Evolutionary conservation across 2,329 filamentous ascomycete species (phyloP).

Genomic region (Alternaria rosae): DNA sequence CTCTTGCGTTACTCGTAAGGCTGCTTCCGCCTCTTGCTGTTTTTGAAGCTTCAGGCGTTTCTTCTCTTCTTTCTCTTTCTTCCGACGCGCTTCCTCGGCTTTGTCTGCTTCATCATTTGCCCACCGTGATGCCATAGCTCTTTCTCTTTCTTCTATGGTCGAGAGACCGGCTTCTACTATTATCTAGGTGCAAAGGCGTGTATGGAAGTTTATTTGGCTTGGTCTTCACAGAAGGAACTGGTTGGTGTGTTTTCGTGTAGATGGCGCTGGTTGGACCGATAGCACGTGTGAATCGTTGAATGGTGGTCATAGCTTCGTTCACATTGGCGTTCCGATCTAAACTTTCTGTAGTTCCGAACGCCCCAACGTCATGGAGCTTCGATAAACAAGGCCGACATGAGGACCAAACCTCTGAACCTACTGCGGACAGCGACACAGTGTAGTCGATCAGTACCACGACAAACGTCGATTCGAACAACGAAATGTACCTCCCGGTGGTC

Average conservation of each 20-base stretch:
- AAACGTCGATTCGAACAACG: slow-evolving; percentile 8
- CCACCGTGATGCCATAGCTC: slow-evolving; percentile 77
- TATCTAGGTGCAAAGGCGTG: not conserved
- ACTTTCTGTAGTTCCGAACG: slow-evolving; percentile 33
- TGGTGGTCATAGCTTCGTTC: slow-evolving; percentile 46
- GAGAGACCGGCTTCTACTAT: not conserved
- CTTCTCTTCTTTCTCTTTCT: slow-evolving; percentile 87
- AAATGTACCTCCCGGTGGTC: slow-evolving; percentile 50
- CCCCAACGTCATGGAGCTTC: slow-evolving; percentile 44
- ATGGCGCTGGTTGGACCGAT: not conserved
- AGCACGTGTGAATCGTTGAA: slow-evolving; percentile 6
- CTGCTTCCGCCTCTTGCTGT: slow-evolving; percentile 70
- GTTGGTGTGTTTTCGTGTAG: not conserved
- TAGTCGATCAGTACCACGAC: slow-evolving; percentile 16
- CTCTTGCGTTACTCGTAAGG: slow-evolving; percentile 36
- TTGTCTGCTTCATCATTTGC: slow-evolving; percentile 83
- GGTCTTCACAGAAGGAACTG: not conserved
- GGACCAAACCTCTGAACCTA: slow-evolving; percentile 36
- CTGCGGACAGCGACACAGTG: slow-evolving; percentile 32
- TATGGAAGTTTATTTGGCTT: not conserved
- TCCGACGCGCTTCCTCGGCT: slow-evolving; percentile 73
- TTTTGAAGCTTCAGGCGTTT: slow-evolving; percentile 84
- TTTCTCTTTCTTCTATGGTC: slow-evolving; percentile 1
- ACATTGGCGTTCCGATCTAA: slow-evolving; percentile 36
- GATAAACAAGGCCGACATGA: slow-evolving; percentile 39